Conservation (phyloP, 2,329 filamentous ascomycete genomes). For the Nemania abortiva region DNA sequence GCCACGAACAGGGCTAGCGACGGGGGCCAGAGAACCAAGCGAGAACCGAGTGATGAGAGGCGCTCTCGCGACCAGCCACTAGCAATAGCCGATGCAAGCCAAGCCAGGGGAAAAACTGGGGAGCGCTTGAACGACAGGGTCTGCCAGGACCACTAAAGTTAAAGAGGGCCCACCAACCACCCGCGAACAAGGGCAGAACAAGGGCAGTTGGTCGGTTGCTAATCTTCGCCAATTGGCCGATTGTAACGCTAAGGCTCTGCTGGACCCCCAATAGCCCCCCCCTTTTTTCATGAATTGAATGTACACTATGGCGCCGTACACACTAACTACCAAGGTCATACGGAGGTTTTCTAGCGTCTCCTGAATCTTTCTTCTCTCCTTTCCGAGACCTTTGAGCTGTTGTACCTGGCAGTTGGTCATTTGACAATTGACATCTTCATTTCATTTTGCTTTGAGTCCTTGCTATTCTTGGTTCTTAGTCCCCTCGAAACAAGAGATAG, state of each 20-base stretch:
- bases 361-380: slow-evolving; percentile 39
- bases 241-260: slow-evolving; percentile 42
- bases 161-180: slow-evolving; percentile 28
- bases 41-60: slow-evolving; percentile 8
- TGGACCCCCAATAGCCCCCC: slow-evolving; percentile 3
- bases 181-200: slow-evolving; percentile 19
- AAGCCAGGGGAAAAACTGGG: slow-evolving; percentile 36
- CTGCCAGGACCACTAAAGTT: background rate
- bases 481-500: slow-evolving; percentile 7
- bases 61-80: slow-evolving; percentile 40
- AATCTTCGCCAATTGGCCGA: slow-evolving; percentile 44
- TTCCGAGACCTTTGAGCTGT: slow-evolving; percentile 13
- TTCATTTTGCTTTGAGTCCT: slow-evolving; percentile 27
- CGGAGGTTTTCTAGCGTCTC: slow-evolving; percentile 17
- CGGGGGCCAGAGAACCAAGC: slow-evolving; percentile 26
- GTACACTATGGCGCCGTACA: background rate
- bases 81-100: slow-evolving; percentile 35
- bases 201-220: slow-evolving; percentile 31
- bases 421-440: background rate
- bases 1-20: background rate
- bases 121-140: slow-evolving; percentile 7
- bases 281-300: slow-evolving; percentile 1
- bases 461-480: slow-evolving; percentile 30
- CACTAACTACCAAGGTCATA: slow-evolving; percentile 25
- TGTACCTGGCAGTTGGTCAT: slow-evolving; percentile 8